Evolutionary conservation across 139 green algal species (phyloP), one percentile per base, ranked within the genome.

Genomic region (Axilococcus clingmanii): DNA sequence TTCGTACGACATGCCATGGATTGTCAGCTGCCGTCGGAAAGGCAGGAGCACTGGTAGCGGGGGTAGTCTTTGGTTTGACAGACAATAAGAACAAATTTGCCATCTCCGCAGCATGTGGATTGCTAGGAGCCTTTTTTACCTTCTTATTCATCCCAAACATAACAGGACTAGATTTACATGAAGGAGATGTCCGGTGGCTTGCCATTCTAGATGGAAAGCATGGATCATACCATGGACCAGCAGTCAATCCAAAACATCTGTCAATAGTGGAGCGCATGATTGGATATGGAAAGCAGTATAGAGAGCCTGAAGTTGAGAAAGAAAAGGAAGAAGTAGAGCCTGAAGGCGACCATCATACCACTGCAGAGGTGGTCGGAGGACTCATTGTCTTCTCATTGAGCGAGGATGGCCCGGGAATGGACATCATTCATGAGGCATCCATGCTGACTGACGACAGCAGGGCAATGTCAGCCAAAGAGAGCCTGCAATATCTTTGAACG

Each of bases 121-220:
- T 65, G 3, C 35, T 53, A 5, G 76, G 76, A 14, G 32, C 52
- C 4, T 0, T 80, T 3, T n/a, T 81, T 11, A 84, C 69, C 2
- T 33, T 68, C 22, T 12, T 83, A n/a, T 81, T 84, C 37, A 40
- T 86, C 32, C 71, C 79, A 11, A 75, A 88, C 45, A 78, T 71
- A 28, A 64, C 47, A 3, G 51, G 79, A 14, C 51, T 87, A 36
- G 59, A 69, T 24, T 64, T 86, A 35, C 49, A 65, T 2, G 79
- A 87, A 55, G 57, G 72, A 20, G 80, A 88, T 65, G 57, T 65
- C 42, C 59, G 59, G 24, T 72, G 56, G 46, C 37, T 45, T 11
- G 63, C 71, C 51, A 45, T 69, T 33, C 15, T 50, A 9, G 51
- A 48, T 2, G 66, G 55, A 40, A 40, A 65, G 19, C 31, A 15